These are phyloP conservation scores for Macrolepiota dolichaula DNA, from an alignment of 768 basidiomycete species.

Conservation along the genomic window DNA sequence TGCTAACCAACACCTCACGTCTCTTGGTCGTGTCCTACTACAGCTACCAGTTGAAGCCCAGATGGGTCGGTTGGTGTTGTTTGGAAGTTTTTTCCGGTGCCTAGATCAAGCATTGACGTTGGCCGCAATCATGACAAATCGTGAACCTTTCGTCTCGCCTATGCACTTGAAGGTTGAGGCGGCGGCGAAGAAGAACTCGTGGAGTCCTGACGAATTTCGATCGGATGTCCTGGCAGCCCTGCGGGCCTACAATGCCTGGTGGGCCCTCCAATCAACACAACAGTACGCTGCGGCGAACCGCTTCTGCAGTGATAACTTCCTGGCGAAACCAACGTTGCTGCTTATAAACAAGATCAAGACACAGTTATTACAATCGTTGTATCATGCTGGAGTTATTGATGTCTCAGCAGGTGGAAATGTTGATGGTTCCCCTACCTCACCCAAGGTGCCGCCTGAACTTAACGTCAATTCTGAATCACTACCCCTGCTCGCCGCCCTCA, in stretches of 20 bases:
- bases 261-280: constrained; percentile 61
- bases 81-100: constrained; percentile 91
- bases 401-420: constrained; percentile 68
- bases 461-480: constrained; percentile 71
- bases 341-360: constrained; percentile 77
- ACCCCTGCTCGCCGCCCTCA: constrained; percentile 78
- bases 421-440: constrained; percentile 19
- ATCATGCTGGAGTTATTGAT: constrained; percentile 78
- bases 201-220: constrained; percentile 75
- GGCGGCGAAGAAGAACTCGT: constrained; percentile 67
- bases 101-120: constrained; percentile 84
- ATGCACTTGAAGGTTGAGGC: constrained; percentile 73
- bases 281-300: constrained; percentile 64
- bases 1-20: constrained; percentile 68
- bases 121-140: constrained; percentile 86
- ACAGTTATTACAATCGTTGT: constrained; percentile 74
- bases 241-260: constrained; percentile 82
- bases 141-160: constrained; percentile 88
- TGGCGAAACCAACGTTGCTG: constrained; percentile 80
- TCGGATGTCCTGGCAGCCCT: constrained; percentile 82
- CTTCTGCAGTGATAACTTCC: constrained; percentile 84
- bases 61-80: constrained; percentile 85
- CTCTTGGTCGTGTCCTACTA: constrained; percentile 83
- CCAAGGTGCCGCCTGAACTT: constrained; percentile 56
- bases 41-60: constrained; percentile 89